Conservation (phyloP, 805 yeast genomes). For the Saccharomycopsis vini region DNA sequence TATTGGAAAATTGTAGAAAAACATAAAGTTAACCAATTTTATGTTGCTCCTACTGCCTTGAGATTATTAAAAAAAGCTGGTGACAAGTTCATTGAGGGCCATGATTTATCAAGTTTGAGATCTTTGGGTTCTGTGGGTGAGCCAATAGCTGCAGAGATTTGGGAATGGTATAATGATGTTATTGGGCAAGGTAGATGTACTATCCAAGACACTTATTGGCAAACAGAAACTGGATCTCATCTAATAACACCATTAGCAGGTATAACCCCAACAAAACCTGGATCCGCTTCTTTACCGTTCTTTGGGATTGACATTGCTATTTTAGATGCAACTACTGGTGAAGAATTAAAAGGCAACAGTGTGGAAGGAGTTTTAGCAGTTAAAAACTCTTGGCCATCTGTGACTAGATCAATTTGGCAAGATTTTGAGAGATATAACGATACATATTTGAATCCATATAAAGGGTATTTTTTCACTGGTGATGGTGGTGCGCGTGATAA, state of each 20-base stretch:
- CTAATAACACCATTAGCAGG: constrained; percentile 70
- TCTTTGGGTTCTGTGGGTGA: constrained; percentile 79
- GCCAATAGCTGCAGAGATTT: constrained; percentile 76
- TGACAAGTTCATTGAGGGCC: constrained; percentile 48
- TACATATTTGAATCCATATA: constrained; percentile 76
- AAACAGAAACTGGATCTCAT: constrained; percentile 81
- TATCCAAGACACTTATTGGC: constrained; percentile 82
- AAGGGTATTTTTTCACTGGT: constrained; percentile 78
- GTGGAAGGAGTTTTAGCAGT: constrained; percentile 78
- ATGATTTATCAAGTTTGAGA: constrained; percentile 57
- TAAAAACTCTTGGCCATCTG: constrained; percentile 73
- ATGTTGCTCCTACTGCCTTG: constrained; percentile 79
- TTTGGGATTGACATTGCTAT: constrained; percentile 71
- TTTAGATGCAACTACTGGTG: constrained; percentile 67
- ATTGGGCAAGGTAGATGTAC: constrained; percentile 65
- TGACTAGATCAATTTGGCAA: constrained; percentile 75
- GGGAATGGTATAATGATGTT: constrained; percentile 77
- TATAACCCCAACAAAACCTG: constrained; percentile 74
- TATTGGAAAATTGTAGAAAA: constrained; percentile 71
- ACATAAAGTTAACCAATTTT: constrained; percentile 67
- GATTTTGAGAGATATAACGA: constrained; percentile 69
- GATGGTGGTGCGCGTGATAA: constrained; percentile 84
- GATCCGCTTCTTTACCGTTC: constrained; percentile 78
- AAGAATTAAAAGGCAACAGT: constrained; percentile 56
- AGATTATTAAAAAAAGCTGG: constrained; percentile 73